Evolutionary conservation across 106 monocot species (phyloP).

Genomic region (Platanthera zijinensis): DNA sequence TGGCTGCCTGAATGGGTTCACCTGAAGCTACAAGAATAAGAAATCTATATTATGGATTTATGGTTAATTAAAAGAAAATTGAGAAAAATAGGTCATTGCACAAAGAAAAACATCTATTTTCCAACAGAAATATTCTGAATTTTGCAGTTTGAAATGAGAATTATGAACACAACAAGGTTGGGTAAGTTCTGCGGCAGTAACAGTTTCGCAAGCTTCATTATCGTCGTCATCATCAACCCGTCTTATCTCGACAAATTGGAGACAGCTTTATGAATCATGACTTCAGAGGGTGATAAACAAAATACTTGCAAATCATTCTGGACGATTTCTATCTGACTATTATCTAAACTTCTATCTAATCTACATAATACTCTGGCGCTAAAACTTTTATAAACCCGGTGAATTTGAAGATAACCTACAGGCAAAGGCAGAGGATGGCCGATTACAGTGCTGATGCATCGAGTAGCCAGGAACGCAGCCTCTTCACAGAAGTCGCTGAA

Average conservation of each 20-base stretch:
- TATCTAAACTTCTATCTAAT: background rate
- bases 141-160: background rate
- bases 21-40: constrained; percentile 51
- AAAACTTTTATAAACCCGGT: too few species aligned
- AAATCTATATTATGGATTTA: background rate
- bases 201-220: too few species aligned
- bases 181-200: too few species aligned
- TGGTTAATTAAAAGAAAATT: background rate
- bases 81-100: background rate
- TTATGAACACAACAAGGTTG: too few species aligned
- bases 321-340: background rate
- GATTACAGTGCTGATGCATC: constrained; percentile 50
- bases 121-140: background rate
- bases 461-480: constrained; percentile 68
- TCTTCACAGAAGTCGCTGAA: constrained; percentile 97
- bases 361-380: background rate
- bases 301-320: background rate
- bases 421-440: constrained; percentile 35
- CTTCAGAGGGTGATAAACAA: background rate
- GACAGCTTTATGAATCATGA: too few species aligned
- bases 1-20: constrained; percentile 96
- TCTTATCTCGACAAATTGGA: too few species aligned
- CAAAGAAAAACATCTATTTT: background rate
- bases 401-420: constrained; percentile 20
- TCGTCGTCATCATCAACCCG: too few species aligned